Evolutionary conservation across 495 filamentous ascomycete genomes (phyloP).

Genomic region (Bathelium albidoporum): DNA sequence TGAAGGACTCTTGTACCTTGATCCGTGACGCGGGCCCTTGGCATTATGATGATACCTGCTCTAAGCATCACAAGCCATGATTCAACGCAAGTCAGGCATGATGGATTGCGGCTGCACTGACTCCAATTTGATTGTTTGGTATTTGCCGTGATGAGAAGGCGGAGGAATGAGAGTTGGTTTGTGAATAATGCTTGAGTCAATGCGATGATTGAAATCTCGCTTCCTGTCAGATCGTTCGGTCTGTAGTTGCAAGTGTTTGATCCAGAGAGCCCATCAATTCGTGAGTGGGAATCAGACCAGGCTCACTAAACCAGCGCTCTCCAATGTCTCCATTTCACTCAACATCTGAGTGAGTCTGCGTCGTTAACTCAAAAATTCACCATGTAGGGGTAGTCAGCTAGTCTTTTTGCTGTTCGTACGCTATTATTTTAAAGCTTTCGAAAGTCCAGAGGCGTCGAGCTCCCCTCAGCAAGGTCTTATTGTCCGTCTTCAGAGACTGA

Average conservation of each 20-base stretch:
- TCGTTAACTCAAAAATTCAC: conserved; percentile 3
- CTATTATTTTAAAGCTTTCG: not conserved
- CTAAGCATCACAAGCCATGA: conserved; percentile 1
- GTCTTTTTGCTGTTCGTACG: not conserved
- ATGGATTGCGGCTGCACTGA: not conserved
- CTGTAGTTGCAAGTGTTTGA: not conserved
- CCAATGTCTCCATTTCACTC: not conserved
- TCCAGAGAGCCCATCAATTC: not conserved
- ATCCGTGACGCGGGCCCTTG: not conserved
- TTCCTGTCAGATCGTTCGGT: not conserved
- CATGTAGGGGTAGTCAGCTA: not conserved
- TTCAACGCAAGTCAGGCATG: not conserved
- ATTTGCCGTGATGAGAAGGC: conserved; percentile 6
- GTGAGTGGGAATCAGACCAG: not conserved
- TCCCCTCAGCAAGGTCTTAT: not conserved
- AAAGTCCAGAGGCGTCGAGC: not conserved
- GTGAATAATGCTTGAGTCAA: conserved; percentile 5
- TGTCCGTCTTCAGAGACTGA: not conserved
- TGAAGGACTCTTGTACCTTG: not conserved
- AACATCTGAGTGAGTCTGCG: conserved; percentile 1
- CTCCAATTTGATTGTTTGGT: not conserved
- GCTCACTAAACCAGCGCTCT: not conserved
- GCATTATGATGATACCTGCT: not conserved
- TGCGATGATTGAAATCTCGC: not conserved
- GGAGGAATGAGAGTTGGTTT: conserved; percentile 1